Conservation (phyloP, 768 basidiomycete genomes). For the Scleroderma bovista region DNA sequence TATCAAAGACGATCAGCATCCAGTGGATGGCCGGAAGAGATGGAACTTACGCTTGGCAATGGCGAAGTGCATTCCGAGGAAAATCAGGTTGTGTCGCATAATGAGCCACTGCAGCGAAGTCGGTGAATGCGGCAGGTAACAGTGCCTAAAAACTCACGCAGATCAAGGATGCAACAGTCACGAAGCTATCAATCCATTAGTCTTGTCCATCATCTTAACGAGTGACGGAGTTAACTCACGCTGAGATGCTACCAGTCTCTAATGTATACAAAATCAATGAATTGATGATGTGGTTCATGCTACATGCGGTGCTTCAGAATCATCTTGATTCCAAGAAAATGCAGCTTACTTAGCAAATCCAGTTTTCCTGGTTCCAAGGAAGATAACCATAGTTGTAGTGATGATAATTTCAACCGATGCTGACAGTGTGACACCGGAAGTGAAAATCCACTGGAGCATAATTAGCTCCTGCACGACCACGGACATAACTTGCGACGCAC, state of each 20-base stretch:
- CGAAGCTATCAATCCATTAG: conserved; percentile 12
- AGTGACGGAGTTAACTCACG: conserved; percentile 14
- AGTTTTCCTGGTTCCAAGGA: conserved; percentile 28
- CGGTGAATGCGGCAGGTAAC: neutral
- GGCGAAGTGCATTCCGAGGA: conserved; percentile 32
- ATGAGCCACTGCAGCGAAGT: conserved; percentile 18
- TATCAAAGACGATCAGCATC: neutral
- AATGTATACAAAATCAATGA: conserved; percentile 46
- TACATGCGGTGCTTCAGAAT: conserved; percentile 10
- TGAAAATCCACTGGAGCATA: conserved; percentile 26
- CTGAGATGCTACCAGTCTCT: conserved; percentile 47
- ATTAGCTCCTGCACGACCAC: neutral
- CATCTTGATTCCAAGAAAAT: too few relatives aligned
- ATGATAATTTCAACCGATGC: conserved; percentile 31
- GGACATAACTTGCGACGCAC: conserved; percentile 5
- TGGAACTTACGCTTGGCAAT: conserved; percentile 26
- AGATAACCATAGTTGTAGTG: conserved; percentile 25
- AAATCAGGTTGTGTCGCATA: conserved; percentile 32
- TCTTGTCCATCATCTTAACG: neutral
- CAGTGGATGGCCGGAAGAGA: neutral
- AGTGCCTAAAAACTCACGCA: conserved; percentile 18
- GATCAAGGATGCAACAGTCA: conserved; percentile 28
- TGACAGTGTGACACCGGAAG: conserved; percentile 25
- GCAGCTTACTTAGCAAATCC: conserved; percentile 22
- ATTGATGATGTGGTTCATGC: conserved; percentile 47